Evolutionary conservation across 345 rosid species (phyloP), one percentile per base, ranked within the genome.

Genomic region (Isatis tinctoria): DNA sequence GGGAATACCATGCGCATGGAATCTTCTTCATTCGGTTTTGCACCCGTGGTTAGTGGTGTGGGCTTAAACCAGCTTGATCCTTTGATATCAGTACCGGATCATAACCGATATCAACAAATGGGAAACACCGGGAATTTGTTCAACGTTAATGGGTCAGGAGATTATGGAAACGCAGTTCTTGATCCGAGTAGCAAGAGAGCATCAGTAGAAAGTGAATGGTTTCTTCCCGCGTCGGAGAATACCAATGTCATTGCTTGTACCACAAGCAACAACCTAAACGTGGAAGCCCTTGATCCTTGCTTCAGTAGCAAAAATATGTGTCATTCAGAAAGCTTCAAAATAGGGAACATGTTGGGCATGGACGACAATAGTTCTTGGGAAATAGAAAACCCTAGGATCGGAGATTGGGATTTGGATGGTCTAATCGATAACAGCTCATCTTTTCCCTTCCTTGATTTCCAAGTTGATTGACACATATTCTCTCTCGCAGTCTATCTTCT

Each of bases 401-500:
- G 91, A 80, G 98, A 90, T 64, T 93, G 98, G 97, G 98, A 89
- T 78, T 82, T 90, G 16, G 97, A 93, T 73, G 88, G 87, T 73
- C 84, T 93, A 62, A 86, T 91, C 76, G 88, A 85, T 62, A 85
- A 89, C 51, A 78, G 83, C 53, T 81, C 90, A 36, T 83, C 92
- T 72, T 87, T 88, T 56, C 94, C 97, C 63, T 87, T 84, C 67
- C 93, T 82, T 74, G 87, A 93, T 83, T 91, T 87, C 87, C 91
- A 91, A 75, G 76, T 82, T 74, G 87, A 52, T 64, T 88, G 71
- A 79, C 67, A 43, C 82, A 30, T 8, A 7, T 27, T 40, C 8
- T 52, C 33, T 6, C 6, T 20, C 32, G 2, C 33, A 63, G 10
- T 60, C 52, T 57, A 49, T 60, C 37, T 40, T 49, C 62, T 30